Evolutionary conservation across 768 basidiomycete species (phyloP).

Genomic region (Lactarius hengduanensis): DNA sequence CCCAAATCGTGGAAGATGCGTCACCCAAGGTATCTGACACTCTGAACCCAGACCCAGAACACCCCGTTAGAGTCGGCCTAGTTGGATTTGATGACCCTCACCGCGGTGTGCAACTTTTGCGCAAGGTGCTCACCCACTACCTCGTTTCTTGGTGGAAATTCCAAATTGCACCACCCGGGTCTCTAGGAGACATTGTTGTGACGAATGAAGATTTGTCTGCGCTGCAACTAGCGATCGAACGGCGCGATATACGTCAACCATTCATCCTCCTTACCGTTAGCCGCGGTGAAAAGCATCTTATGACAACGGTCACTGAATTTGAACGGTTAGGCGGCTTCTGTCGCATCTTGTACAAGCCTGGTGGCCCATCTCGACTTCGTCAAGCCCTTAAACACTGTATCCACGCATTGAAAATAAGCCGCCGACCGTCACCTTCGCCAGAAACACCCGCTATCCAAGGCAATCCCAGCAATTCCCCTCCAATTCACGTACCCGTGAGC

Average conservation of each 20-base stretch:
- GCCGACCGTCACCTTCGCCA: conserved; percentile 34
- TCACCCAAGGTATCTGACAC: conserved; percentile 31
- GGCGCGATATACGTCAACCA: conserved; percentile 56
- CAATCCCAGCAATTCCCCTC: neutral
- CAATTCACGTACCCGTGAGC: neutral
- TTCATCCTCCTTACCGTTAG: conserved; percentile 75
- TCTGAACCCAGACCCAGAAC: conserved; percentile 31
- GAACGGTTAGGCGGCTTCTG: conserved; percentile 85
- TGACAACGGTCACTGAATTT: conserved; percentile 64
- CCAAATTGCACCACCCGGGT: conserved; percentile 41
- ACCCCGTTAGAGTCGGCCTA: conserved; percentile 51
- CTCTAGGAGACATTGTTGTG: conserved; percentile 69
- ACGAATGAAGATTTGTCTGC: conserved; percentile 73
- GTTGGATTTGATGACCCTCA: conserved; percentile 67
- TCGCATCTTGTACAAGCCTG: conserved; percentile 86
- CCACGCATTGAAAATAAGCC: conserved; percentile 52
- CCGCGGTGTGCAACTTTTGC: conserved; percentile 67
- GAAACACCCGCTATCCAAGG: conserved; percentile 17
- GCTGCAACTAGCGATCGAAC: conserved; percentile 55
- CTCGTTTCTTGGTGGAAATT: conserved; percentile 79
- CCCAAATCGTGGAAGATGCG: conserved; percentile 51
- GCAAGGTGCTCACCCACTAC: conserved; percentile 60
- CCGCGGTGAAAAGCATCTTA: conserved; percentile 61
- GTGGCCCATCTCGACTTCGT: conserved; percentile 74
- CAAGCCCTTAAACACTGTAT: conserved; percentile 62